Percentiles rank a stretch among this genome's conserved stretches.
phyloP scores from a whole-genome alignment of 805 yeast genomes.

The Babjeviella inositovora region DNA sequence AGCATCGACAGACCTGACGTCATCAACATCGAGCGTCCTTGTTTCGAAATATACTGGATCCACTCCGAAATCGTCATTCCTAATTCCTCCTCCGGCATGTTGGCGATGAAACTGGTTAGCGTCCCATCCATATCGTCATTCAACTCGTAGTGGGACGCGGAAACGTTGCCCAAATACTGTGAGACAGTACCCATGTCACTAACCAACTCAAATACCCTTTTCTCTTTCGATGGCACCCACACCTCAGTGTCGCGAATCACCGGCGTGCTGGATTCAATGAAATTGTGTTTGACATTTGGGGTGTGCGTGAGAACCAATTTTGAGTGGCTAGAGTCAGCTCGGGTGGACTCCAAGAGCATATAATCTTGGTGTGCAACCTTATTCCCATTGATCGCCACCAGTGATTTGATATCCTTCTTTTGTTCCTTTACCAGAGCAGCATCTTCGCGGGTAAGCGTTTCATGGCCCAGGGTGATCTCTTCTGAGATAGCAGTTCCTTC shows the following conservation, averaged over 20 bases:
- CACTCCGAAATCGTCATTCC: constrained; percentile 59
- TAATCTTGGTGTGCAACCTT: no score
- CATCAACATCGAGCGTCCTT: constrained; percentile 30
- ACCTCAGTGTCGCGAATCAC: no score
- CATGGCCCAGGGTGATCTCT: no score
- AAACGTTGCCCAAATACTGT: constrained; percentile 13
- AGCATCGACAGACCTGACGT: constrained; percentile 30
- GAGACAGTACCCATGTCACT: constrained; percentile 16
- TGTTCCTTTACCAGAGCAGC: no score
- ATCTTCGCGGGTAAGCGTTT: no score
- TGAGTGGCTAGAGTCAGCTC: constrained; percentile 1
- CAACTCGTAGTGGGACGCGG: constrained; percentile 20
- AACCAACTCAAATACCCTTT: constrained; percentile 3
- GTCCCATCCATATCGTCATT: constrained; percentile 54
- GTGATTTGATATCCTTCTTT: no score
- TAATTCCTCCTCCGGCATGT: constrained; percentile 57
- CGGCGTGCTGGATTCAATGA: no score
- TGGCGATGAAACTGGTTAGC: constrained; percentile 43
- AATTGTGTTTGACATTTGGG: no score
- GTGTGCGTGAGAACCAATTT: constrained; percentile 1
- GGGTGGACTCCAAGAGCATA: no score
- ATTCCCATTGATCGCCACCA: no score
- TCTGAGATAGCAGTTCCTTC: no score
- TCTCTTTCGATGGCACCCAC: constrained; percentile 2
- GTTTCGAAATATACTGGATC: constrained; percentile 38